phyloP scores from a whole-genome alignment of 2,329 filamentous ascomycete genomes.

The Pestalotiopsis sp. region DNA sequence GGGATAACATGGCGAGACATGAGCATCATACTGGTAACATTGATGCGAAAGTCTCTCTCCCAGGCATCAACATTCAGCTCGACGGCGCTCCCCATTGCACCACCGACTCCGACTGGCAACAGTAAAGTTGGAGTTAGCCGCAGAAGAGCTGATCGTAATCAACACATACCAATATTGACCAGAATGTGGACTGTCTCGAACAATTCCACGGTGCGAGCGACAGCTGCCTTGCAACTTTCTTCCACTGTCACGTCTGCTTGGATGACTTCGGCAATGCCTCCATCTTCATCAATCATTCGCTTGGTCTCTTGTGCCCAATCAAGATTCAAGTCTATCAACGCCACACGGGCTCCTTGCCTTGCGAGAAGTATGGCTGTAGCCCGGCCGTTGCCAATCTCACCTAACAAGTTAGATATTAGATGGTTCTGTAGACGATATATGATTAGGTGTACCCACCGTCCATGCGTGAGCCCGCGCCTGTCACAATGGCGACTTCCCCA shows the following conservation, averaged over 20 bases:
- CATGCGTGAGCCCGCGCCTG: conserved; percentile 33
- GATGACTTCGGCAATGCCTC: conserved; percentile 26
- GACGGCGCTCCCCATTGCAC: conserved; percentile 33
- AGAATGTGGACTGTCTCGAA: conserved; percentile 29
- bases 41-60: conserved; percentile 34
- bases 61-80: conserved; percentile 30
- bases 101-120: conserved; percentile 33
- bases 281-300: conserved; percentile 30
- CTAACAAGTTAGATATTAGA: conserved; percentile 12
- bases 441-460: conserved; percentile 17
- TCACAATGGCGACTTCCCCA: conserved; percentile 35
- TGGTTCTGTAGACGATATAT: not conserved
- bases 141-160: not conserved
- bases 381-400: conserved; percentile 32
- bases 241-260: conserved; percentile 28
- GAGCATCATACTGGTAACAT: conserved; percentile 38
- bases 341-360: conserved; percentile 28
- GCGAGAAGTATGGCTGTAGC: conserved; percentile 31
- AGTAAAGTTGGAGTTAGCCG: not conserved
- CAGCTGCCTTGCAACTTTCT: conserved; percentile 23
- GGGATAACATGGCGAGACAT: conserved; percentile 34
- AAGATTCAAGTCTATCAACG: conserved; percentile 26
- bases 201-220: conserved; percentile 23
- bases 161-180: conserved; percentile 28
- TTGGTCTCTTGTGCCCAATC: conserved; percentile 30